phyloP scores from a whole-genome alignment of 148 eudicot genomes.

The Fagopyrum homotropicum region DNA sequence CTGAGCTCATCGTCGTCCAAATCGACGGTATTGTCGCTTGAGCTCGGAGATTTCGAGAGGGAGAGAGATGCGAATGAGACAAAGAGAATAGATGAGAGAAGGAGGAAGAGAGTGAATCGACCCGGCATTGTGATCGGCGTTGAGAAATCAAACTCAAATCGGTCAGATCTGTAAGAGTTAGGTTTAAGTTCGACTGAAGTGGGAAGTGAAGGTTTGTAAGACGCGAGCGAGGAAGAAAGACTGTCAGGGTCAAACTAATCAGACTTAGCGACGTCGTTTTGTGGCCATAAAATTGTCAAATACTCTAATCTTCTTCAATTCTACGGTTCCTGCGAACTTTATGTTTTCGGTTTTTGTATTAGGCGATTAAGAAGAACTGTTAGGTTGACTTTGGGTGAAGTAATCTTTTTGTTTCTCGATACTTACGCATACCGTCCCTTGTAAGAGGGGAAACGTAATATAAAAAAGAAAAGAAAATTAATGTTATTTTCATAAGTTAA shows the following conservation, averaged over 20 bases:
- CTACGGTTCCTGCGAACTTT: not conserved
- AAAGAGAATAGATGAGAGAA: constrained; percentile 22
- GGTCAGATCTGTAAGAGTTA: not conserved
- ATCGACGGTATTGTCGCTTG: constrained; percentile 25
- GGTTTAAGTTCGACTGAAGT: not conserved
- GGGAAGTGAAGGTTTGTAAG: not conserved
- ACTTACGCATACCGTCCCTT: no score
- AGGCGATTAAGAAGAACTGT: no score
- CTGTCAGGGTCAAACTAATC: not conserved
- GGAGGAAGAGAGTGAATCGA: constrained; percentile 41
- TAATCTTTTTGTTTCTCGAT: no score
- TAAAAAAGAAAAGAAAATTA: no score
- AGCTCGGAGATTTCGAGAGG: constrained; percentile 17
- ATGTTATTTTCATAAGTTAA: no score
- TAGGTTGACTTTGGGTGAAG: no score
- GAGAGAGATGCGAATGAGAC: constrained; percentile 28
- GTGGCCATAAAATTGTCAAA: not conserved
- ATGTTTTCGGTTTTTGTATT: no score
- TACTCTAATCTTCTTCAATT: not conserved
- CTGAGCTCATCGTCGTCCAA: constrained; percentile 56
- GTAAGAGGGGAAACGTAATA: no score
- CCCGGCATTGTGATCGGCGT: constrained; percentile 32
- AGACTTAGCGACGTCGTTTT: not conserved
- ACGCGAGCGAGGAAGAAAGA: not conserved
- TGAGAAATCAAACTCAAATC: not conserved